These are phyloP conservation scores for Fusarium bactridioides DNA, from an alignment of 2,329 filamentous ascomycete species.

Conservation along the genomic window DNA sequence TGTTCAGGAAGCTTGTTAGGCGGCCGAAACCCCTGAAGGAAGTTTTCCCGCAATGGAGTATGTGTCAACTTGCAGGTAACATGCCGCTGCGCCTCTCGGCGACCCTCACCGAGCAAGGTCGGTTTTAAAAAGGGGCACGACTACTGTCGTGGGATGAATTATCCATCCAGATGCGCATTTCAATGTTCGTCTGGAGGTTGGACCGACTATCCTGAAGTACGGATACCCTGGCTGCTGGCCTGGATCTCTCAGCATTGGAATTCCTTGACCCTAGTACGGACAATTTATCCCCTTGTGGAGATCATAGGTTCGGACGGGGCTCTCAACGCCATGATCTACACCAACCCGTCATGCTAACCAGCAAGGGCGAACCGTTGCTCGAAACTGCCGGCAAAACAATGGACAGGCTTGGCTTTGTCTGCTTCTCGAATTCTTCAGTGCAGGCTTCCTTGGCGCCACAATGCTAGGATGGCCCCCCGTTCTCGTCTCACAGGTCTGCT, in stretches of 20 bases:
- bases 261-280: slow-evolving; percentile 37
- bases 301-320: slow-evolving; percentile 45
- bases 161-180: slow-evolving; percentile 15
- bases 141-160: slow-evolving; percentile 21
- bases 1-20: slow-evolving; percentile 30
- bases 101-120: slow-evolving; percentile 19
- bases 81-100: slow-evolving; percentile 35
- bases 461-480: slow-evolving; percentile 24
- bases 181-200: slow-evolving; percentile 21
- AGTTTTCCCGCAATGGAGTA: slow-evolving; percentile 35
- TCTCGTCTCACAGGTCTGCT: slow-evolving; percentile 13
- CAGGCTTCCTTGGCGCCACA: slow-evolving; percentile 29
- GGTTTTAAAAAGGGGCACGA: slow-evolving; percentile 31
- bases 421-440: slow-evolving; percentile 31
- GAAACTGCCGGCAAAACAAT: slow-evolving; percentile 40
- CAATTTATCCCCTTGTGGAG: slow-evolving; percentile 44
- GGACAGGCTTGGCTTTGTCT: slow-evolving; percentile 24
- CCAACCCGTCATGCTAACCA: slow-evolving; percentile 39
- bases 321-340: slow-evolving; percentile 44
- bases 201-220: slow-evolving; percentile 20
- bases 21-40: slow-evolving; percentile 28
- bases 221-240: neutral
- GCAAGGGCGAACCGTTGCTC: slow-evolving; percentile 38
- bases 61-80: slow-evolving; percentile 38
- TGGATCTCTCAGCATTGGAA: slow-evolving; percentile 19